phyloP scores from a whole-genome alignment of 306 rosid species.

The Prunus mongolica region DNA sequence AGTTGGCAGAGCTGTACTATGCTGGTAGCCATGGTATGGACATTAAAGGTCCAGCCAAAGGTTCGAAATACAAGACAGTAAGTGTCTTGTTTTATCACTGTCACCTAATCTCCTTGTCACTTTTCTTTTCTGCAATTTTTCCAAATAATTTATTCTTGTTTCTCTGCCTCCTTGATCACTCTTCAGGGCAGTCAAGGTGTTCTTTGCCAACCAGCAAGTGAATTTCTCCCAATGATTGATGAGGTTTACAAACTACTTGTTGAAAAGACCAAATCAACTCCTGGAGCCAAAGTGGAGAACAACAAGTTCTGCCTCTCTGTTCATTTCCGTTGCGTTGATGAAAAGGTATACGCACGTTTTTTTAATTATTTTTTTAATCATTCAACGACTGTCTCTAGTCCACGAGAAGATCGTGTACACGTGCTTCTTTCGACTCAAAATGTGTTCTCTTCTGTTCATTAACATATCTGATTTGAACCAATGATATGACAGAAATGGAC shows the following conservation, averaged over 20 bases:
- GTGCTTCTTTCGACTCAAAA: neutral
- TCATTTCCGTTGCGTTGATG: conserved; percentile 92
- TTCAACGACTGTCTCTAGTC: neutral
- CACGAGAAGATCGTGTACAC: neutral
- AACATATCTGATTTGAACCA: neutral
- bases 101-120: neutral
- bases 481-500: conserved; percentile 66
- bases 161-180: neutral
- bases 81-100: conserved; percentile 21
- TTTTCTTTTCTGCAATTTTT: neutral
- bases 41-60: conserved; percentile 80
- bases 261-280: conserved; percentile 65
- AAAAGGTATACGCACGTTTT: conserved; percentile 47
- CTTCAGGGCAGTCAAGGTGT: conserved; percentile 55
- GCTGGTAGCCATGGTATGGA: conserved; percentile 99
- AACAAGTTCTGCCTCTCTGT: conserved; percentile 84
- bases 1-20: conserved; percentile 79
- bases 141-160: neutral
- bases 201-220: conserved; percentile 84
- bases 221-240: conserved; percentile 87
- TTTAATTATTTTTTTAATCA: too few relatives aligned
- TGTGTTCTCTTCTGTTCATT: too few relatives aligned
- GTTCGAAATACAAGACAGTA: conserved; percentile 60
- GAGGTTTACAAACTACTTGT: conserved; percentile 59
- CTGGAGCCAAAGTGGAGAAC: conserved; percentile 81